Conservation (phyloP, 176 grass and related monocot species). For the Lolium perenne region DNA sequence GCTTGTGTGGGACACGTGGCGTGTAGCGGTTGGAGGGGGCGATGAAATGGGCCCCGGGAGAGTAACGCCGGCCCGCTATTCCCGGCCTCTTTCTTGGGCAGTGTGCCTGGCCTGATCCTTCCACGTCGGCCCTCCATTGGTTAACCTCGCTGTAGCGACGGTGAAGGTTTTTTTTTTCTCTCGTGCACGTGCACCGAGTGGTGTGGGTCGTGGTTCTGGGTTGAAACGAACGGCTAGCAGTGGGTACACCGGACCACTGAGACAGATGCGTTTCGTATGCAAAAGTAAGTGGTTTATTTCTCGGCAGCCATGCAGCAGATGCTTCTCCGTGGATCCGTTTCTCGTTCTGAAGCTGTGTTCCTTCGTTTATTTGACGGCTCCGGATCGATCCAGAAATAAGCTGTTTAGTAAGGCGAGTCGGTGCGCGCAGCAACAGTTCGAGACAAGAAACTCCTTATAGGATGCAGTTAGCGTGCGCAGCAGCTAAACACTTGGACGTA, state of each 20-base stretch:
- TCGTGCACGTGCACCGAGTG: background rate
- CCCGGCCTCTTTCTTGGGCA: slow-evolving; percentile 18
- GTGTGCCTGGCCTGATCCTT: slow-evolving; percentile 24
- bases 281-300: slow-evolving; percentile 5
- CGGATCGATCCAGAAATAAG: too few species aligned
- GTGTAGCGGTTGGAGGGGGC: background rate
- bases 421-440: too few species aligned
- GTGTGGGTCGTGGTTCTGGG: background rate
- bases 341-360: background rate
- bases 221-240: background rate
- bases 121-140: background rate
- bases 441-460: too few species aligned
- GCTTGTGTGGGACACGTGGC: background rate
- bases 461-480: too few species aligned
- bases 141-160: too few species aligned
- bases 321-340: slow-evolving; percentile 34
- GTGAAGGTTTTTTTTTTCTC: too few species aligned
- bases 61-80: background rate
- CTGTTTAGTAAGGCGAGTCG: too few species aligned
- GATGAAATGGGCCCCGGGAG: background rate
- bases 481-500: too few species aligned
- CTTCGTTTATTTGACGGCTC: too few species aligned
- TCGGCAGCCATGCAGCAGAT: background rate
- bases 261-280: slow-evolving; percentile 30
- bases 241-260: slow-evolving; percentile 8